Evolutionary conservation across 225 moss, liverwort and hornwort genomes (phyloP).

Genomic region (Physcomitrium patens): DNA sequence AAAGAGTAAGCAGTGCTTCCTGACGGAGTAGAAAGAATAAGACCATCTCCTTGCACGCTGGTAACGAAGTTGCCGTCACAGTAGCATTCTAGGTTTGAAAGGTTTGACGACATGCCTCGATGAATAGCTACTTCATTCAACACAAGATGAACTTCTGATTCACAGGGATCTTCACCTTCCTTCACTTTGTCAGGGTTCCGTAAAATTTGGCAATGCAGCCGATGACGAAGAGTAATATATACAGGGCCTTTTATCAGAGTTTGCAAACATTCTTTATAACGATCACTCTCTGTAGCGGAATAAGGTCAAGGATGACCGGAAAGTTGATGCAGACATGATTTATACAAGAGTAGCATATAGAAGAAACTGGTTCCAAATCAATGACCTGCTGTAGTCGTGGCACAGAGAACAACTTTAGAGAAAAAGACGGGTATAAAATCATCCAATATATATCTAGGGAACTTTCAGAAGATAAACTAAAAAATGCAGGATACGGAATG

Average conservation of each 20-base stretch:
- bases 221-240: slow-evolving; percentile 78
- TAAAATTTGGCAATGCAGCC: slow-evolving; percentile 70
- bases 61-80: slow-evolving; percentile 77
- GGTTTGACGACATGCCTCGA: slow-evolving; percentile 74
- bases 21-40: slow-evolving; percentile 83
- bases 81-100: slow-evolving; percentile 76
- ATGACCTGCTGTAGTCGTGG: neutral
- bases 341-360: too few relatives aligned
- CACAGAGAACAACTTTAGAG: neutral
- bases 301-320: slow-evolving; percentile 23
- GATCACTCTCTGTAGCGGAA: slow-evolving; percentile 55
- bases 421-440: neutral
- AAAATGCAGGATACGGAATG: slow-evolving; percentile 70
- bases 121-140: slow-evolving; percentile 76
- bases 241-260: slow-evolving; percentile 67
- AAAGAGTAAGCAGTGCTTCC: slow-evolving; percentile 83
- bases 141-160: slow-evolving; percentile 57
- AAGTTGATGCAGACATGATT: too few relatives aligned
- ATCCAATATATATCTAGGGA: neutral
- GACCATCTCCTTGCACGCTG: slow-evolving; percentile 77
- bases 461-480: neutral
- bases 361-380: too few relatives aligned
- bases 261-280: slow-evolving; percentile 61
- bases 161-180: slow-evolving; percentile 34
- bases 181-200: slow-evolving; percentile 52